These are phyloP conservation scores for Rozella allomycis DNA, from an alignment of 371 early-diverging fungal species.

Conservation along the genomic window DNA sequence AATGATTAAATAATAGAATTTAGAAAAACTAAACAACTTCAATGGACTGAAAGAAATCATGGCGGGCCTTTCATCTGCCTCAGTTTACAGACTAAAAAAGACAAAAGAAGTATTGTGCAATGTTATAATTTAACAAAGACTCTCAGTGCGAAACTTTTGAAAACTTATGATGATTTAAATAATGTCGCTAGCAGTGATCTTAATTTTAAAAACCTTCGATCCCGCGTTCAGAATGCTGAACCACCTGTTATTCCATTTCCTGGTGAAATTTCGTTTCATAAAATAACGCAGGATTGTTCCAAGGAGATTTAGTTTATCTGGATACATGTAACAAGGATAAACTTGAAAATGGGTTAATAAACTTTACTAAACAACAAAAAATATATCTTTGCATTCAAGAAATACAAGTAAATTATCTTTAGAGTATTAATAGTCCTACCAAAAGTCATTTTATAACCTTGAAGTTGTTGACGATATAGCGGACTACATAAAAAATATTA, in stretches of 20 bases:
- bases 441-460: constrained; percentile 14
- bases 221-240: constrained; percentile 15
- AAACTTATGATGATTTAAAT: constrained; percentile 13
- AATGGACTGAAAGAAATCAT: constrained; percentile 31
- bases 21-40: constrained; percentile 25
- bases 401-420: constrained; percentile 14
- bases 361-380: constrained; percentile 27
- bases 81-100: constrained; percentile 25
- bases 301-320: constrained; percentile 11
- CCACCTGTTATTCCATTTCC: constrained; percentile 35
- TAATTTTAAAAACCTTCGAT: constrained; percentile 24
- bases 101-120: constrained; percentile 15
- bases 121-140: constrained; percentile 4
- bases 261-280: constrained; percentile 19
- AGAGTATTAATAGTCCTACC: constrained; percentile 11
- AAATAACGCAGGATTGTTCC: background rate
- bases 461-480: constrained; percentile 20
- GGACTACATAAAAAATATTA: constrained; percentile 11
- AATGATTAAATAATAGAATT: constrained; percentile 6
- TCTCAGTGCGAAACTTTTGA: constrained; percentile 14
- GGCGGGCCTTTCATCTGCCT: constrained; percentile 22
- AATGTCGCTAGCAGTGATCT: constrained; percentile 19
- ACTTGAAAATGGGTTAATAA: constrained; percentile 17
- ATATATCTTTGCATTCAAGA: constrained; percentile 20
- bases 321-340: constrained; percentile 19